Evolutionary conservation across 352 stramenopile species (phyloP).

Genomic region (Globisporangium yorkense): DNA sequence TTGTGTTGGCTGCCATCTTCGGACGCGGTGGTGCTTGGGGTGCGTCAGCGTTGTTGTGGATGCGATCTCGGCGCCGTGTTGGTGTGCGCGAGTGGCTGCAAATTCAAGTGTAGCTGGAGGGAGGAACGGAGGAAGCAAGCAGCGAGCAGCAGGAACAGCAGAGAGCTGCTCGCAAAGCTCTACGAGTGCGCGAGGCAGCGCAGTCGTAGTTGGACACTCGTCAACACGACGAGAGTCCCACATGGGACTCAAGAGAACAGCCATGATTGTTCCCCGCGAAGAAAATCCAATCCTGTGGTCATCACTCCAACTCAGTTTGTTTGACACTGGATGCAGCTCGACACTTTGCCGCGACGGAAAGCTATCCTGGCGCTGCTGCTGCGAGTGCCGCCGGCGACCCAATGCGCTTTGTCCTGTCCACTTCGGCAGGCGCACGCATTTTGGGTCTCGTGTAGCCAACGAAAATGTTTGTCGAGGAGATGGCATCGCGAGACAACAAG

Average conservation of each 20-base stretch:
- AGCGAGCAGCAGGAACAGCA: too few relatives aligned
- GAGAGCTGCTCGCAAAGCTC: too few relatives aligned
- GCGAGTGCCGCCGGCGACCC: too few relatives aligned
- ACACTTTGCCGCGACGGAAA: neutral
- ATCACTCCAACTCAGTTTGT: neutral
- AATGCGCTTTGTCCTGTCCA: too few relatives aligned
- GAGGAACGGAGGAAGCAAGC: neutral
- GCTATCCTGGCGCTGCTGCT: too few relatives aligned
- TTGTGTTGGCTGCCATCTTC: neutral
- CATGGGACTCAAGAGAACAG: neutral
- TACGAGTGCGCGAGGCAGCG: too few relatives aligned
- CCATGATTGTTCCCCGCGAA: neutral
- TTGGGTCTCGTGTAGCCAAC: slow-evolving; percentile 1
- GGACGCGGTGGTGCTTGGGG: neutral
- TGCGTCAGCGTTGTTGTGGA: neutral
- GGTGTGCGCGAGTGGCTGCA: neutral
- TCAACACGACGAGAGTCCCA: neutral
- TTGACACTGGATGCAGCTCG: neutral
- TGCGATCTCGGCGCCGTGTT: neutral
- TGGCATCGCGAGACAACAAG: too few relatives aligned
- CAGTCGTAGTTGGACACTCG: neutral
- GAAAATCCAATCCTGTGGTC: neutral
- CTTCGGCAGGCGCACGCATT: neutral
- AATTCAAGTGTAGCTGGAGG: neutral
- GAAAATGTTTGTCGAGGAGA: neutral